phyloP scores from a whole-genome alignment of 495 filamentous ascomycete species.

The Peziza echinospora region DNA sequence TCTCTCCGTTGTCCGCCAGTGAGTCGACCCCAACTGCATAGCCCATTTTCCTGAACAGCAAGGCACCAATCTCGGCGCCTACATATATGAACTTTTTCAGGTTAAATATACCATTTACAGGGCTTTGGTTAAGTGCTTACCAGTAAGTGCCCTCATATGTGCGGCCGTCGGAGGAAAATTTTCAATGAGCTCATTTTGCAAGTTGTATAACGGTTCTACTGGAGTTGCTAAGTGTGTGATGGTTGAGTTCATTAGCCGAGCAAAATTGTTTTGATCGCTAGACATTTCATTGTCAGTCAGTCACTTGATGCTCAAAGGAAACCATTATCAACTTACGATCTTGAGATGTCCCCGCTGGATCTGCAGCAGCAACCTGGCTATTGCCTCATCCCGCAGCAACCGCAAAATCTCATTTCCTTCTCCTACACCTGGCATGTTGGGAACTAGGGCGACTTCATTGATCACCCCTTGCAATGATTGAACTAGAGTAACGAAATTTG shows the following conservation, averaged over 20 bases:
- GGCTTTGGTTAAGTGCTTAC: too few species aligned
- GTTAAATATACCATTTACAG: too few species aligned
- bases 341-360: conserved; percentile 2
- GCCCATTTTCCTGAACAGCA: too few species aligned
- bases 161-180: background rate
- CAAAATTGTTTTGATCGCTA: conserved; percentile 1
- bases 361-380: background rate
- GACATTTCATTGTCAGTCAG: background rate
- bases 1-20: too few species aligned
- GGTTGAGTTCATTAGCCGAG: conserved; percentile 1
- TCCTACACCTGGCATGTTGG: conserved; percentile 1
- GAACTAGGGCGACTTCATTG: conserved; percentile 3
- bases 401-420: background rate
- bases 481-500: conserved; percentile 1
- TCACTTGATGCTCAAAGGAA: background rate
- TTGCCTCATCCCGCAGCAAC: too few species aligned
- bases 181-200: background rate
- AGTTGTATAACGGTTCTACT: conserved; percentile 1
- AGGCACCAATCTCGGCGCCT: background rate
- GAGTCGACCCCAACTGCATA: too few species aligned
- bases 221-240: conserved; percentile 1
- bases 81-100: too few species aligned
- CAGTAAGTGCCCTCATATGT: background rate
- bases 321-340: background rate
- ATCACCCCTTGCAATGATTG: background rate